Evolutionary conservation across 2,329 filamentous ascomycete genomes (phyloP).

Genomic region (Domatiomyces catenatus): DNA sequence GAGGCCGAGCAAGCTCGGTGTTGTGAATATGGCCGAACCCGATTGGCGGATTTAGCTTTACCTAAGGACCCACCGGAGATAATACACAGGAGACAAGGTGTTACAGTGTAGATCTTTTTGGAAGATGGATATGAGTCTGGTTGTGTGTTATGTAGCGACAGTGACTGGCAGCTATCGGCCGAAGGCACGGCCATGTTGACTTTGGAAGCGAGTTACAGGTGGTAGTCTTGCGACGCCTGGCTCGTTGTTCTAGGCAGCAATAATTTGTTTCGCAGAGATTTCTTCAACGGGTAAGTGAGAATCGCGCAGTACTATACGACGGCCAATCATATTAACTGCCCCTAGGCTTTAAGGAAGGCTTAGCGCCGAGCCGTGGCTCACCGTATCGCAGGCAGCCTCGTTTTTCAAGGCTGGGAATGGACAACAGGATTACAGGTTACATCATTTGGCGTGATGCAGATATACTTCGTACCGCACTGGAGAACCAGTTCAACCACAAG

Average conservation of each 20-base stretch:
- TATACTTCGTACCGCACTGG: neutral
- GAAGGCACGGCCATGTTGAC: neutral
- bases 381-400: neutral
- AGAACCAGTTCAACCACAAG: neutral
- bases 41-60: neutral
- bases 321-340: no score
- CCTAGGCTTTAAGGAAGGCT: neutral
- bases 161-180: neutral
- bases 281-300: neutral
- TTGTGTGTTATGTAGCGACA: neutral
- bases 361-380: neutral
- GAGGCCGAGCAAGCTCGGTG: neutral
- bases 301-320: no score
- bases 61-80: neutral
- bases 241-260: neutral
- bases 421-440: neutral
- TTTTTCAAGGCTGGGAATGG: neutral
- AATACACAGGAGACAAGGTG: neutral
- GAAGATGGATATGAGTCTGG: neutral
- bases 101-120: neutral
- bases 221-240: neutral
- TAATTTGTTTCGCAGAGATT: neutral
- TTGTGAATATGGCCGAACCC: neutral
- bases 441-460: neutral
- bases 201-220: neutral